Conservation (phyloP, 768 basidiomycete species). For the Pleurotus giganteus region DNA sequence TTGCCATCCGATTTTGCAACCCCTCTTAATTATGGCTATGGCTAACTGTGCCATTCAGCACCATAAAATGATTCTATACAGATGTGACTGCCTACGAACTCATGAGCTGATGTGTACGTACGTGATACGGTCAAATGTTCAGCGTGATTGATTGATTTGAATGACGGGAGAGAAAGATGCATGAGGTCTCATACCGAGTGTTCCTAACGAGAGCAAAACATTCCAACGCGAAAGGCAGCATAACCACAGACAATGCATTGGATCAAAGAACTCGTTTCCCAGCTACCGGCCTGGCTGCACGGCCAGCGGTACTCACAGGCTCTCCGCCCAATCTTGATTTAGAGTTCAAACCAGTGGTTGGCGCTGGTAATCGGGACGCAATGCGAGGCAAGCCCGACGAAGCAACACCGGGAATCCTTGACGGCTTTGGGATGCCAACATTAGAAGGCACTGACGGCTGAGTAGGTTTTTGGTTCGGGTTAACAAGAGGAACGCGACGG, state of each 20-base stretch:
- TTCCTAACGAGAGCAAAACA: neutral
- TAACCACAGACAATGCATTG: too few species aligned
- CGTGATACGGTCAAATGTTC: too few species aligned
- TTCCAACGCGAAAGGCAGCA: too few species aligned
- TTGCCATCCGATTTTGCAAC: too few species aligned
- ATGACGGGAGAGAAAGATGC: too few species aligned
- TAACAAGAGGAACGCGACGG: neutral
- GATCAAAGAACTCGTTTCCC: neutral
- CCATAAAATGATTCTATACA: too few species aligned
- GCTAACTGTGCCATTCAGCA: too few species aligned
- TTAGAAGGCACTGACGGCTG: neutral
- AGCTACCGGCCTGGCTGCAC: neutral
- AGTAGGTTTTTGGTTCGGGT: neutral
- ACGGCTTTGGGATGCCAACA: neutral
- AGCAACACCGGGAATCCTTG: neutral
- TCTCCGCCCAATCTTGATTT: neutral
- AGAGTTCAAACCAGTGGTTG: neutral
- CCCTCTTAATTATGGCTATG: too few species aligned
- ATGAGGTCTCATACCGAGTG: too few species aligned
- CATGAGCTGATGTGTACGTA: too few species aligned
- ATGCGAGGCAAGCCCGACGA: conserved; percentile 5
- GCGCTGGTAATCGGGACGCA: neutral
- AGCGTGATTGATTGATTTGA: too few species aligned
- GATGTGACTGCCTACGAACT: too few species aligned
- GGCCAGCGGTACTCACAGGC: neutral